Conservation (phyloP, 768 basidiomycete species). For the Chiua virens region DNA sequence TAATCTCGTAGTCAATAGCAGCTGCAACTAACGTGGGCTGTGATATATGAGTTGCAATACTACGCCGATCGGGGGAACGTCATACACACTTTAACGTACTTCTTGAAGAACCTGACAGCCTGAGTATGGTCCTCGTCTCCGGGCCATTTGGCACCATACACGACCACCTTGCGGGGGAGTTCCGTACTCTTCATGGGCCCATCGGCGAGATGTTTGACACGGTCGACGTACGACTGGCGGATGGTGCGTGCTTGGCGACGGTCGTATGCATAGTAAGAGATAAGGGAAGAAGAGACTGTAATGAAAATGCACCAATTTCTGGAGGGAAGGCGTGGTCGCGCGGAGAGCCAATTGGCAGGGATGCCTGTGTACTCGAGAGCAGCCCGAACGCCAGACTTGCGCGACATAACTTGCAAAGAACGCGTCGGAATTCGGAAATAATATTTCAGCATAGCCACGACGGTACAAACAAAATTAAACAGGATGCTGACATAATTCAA, state of each 20-base stretch:
- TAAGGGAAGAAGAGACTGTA: constrained; percentile 64
- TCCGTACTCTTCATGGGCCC: constrained; percentile 64
- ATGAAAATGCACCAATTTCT: constrained; percentile 96
- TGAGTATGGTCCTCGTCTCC: constrained; percentile 92
- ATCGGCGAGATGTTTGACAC: constrained; percentile 76
- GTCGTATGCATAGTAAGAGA: constrained; percentile 85
- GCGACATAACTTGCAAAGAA: constrained; percentile 10
- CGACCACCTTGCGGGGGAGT: constrained; percentile 74
- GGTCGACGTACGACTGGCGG: constrained; percentile 73
- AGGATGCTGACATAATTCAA: constrained; percentile 19
- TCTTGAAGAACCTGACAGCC: constrained; percentile 85
- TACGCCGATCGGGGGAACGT: constrained; percentile 8
- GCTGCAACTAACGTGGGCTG: constrained; percentile 95
- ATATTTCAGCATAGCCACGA: constrained; percentile 23
- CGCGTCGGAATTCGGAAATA: constrained; percentile 22
- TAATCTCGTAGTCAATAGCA: constrained; percentile 87
- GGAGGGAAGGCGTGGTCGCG: constrained; percentile 83
- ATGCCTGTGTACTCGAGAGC: constrained; percentile 70
- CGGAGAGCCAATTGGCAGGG: constrained; percentile 76
- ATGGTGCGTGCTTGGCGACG: constrained; percentile 76
- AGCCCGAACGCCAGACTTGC: constrained; percentile 54
- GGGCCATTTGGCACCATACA: constrained; percentile 90
- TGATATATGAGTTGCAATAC: constrained; percentile 1
- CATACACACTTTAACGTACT: constrained; percentile 88
- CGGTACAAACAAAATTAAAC: constrained; percentile 22